Percentiles rank a stretch among this genome's conserved stretches.
These are phyloP conservation scores for Aeminium ludgeri DNA, from an alignment of 495 filamentous ascomycete species.

Conservation along the genomic window DNA sequence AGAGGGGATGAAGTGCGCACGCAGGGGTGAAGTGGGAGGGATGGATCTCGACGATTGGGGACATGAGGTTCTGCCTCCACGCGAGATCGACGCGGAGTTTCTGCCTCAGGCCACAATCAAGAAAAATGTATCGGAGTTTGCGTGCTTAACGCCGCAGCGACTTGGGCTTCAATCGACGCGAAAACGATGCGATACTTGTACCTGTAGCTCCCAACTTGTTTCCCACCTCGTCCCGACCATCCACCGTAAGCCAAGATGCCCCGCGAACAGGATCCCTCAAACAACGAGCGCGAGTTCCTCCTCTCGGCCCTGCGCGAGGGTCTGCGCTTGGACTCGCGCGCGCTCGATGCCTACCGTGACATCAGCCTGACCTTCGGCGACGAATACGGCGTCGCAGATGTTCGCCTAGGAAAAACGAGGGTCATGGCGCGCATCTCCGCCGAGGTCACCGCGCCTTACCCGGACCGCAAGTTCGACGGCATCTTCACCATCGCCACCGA, in stretches of 20 bases:
- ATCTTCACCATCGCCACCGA: constrained; percentile 83
- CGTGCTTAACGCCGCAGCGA: no score
- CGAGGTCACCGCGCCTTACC: constrained; percentile 64
- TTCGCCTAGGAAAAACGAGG: constrained; percentile 79
- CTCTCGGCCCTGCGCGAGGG: constrained; percentile 39
- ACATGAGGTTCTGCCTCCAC: neutral
- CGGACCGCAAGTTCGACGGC: constrained; percentile 86
- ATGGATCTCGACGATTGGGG: neutral
- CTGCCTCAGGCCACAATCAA: no score
- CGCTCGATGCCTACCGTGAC: constrained; percentile 58
- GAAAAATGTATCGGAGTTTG: no score
- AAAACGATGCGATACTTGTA: no score
- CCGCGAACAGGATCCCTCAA: constrained; percentile 49
- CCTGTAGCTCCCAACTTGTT: no score
- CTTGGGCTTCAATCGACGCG: no score
- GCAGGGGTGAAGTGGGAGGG: neutral
- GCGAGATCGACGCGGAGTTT: no score
- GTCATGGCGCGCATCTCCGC: constrained; percentile 73
- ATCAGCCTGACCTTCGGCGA: constrained; percentile 70
- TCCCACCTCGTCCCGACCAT: no score
- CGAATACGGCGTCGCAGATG: constrained; percentile 80
- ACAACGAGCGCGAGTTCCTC: constrained; percentile 29
- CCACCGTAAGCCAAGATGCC: constrained; percentile 55
- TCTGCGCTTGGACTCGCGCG: constrained; percentile 66
- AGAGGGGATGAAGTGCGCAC: neutral